Percentiles rank a stretch among this genome's conserved stretches.
Conservation (phyloP, 2,329 filamentous ascomycete genomes). For the Xylariaceae sp. region DNA sequence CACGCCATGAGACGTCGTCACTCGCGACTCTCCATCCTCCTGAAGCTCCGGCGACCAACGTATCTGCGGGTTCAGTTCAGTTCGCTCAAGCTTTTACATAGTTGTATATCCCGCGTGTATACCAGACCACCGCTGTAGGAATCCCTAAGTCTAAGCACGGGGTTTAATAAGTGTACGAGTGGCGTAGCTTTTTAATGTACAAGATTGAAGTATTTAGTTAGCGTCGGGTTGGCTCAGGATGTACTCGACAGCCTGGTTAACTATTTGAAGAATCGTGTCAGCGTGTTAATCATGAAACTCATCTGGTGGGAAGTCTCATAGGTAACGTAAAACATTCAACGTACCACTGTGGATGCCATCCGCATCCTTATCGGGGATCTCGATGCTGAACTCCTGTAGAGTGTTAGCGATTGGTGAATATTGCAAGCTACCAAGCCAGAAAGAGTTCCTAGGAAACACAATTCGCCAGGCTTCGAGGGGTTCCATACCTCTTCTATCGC, state of each 20-base stretch:
- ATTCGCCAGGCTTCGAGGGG: not conserved
- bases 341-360: constrained; percentile 92
- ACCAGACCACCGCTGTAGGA: constrained; percentile 21
- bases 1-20: constrained; percentile 7
- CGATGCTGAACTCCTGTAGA: constrained; percentile 74
- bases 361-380: constrained; percentile 97
- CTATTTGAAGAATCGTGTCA: constrained; percentile 54
- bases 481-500: constrained; percentile 92
- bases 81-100: constrained; percentile 20
- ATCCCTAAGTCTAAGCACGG: constrained; percentile 27
- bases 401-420: constrained; percentile 33
- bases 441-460: constrained; percentile 16
- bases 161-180: constrained; percentile 33
- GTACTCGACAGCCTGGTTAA: constrained; percentile 94
- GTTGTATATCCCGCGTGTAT: constrained; percentile 18
- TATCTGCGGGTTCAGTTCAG: not conserved
- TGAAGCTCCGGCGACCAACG: not conserved
- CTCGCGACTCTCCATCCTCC: constrained; percentile 6
- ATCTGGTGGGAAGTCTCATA: not conserved
- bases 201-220: constrained; percentile 56
- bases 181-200: constrained; percentile 40
- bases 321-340: constrained; percentile 45
- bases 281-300: constrained; percentile 16
- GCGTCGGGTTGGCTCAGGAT: constrained; percentile 93
- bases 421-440: not conserved